These are phyloP conservation scores for Boletales sp. DNA, from an alignment of 768 basidiomycete species.

Conservation along the genomic window DNA sequence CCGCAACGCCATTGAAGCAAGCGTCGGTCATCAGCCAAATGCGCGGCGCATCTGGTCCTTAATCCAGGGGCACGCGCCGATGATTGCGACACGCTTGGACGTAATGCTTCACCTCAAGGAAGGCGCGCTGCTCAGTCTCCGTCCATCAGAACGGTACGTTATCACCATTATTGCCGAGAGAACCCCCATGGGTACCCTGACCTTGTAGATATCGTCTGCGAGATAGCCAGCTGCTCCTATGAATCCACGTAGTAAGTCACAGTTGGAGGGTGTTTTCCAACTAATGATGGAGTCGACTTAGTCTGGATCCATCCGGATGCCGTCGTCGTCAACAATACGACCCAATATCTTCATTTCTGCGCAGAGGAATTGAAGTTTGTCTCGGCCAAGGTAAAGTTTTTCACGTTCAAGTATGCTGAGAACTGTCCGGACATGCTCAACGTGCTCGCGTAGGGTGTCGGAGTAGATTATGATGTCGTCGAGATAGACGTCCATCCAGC, in stretches of 20 bases:
- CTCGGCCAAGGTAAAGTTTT: not conserved
- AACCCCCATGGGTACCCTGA: not conserved
- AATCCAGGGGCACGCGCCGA: too few relatives aligned
- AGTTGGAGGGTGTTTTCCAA: not conserved
- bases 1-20: not conserved
- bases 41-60: too few relatives aligned
- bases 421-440: not conserved
- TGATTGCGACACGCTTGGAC: not conserved
- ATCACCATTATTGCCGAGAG: not conserved
- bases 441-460: not conserved
- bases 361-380: not conserved
- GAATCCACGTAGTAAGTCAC: not conserved
- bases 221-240: not conserved
- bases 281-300: not conserved
- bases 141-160: not conserved
- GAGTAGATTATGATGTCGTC: slow-evolving; percentile 16
- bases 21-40: not conserved
- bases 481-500: not conserved
- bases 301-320: not conserved
- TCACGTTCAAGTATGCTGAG: not conserved
- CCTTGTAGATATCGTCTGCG: not conserved
- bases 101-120: not conserved
- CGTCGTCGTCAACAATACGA: not conserved
- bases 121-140: not conserved
- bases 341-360: not conserved